Evolutionary conservation across 106 monocot genomes (phyloP).

Genomic region (Iris macrosiphon): DNA sequence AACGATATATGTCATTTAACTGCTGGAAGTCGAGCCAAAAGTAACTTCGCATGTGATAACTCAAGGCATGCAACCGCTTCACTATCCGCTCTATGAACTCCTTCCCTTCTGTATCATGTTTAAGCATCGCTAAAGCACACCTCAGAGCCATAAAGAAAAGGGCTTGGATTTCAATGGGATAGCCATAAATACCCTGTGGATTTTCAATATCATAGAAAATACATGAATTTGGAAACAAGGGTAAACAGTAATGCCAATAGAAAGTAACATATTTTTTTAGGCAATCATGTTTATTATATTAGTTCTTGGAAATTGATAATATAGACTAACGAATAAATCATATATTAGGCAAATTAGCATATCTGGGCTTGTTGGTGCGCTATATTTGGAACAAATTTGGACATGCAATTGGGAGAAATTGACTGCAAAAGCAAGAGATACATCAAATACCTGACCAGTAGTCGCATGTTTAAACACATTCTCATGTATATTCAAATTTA

Average conservation of each 20-base stretch:
- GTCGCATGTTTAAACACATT: no score
- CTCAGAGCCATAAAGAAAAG: slow-evolving; percentile 25
- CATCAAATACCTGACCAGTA: no score
- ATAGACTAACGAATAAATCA: no score
- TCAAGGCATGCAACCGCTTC: slow-evolving; percentile 11
- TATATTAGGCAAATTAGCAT: no score
- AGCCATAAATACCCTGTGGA: slow-evolving; percentile 51
- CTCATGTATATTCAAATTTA: no score
- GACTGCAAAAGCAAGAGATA: no score
- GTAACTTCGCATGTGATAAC: slow-evolving; percentile 20
- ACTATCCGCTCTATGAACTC: slow-evolving; percentile 26
- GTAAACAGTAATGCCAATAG: neutral
- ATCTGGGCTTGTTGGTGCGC: no score
- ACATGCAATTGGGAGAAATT: no score
- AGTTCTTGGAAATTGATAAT: no score
- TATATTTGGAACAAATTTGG: no score
- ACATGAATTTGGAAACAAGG: neutral
- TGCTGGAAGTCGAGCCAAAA: slow-evolving; percentile 28
- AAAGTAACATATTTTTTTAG: neutral
- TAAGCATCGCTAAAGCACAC: slow-evolving; percentile 24
- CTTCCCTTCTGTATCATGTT: slow-evolving; percentile 52
- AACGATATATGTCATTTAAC: slow-evolving; percentile 16
- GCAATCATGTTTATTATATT: neutral
- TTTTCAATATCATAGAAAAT: neutral
- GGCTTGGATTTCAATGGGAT: slow-evolving; percentile 68